Base-by-base conservation (phyloP, 2,329 filamentous ascomycete species). In the Penicillium sp. region DNA sequence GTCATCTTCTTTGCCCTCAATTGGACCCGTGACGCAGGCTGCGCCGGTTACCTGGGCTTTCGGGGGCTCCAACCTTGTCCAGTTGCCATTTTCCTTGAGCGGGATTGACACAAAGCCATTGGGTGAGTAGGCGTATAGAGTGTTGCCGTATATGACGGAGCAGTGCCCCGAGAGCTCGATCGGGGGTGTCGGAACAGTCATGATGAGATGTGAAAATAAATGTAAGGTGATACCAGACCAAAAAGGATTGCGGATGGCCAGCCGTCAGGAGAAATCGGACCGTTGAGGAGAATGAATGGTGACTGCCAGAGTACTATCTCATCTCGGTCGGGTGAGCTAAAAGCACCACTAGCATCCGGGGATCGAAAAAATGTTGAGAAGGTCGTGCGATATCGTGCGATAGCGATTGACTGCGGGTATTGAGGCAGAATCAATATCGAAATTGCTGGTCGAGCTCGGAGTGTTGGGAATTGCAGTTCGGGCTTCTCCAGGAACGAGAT, bases 41-140 rank as follows among this genome's bases (percentile, higher is more conserved):
- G 82, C 89, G 41, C 88, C 89, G 1, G 82, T 84, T 20, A 96
- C 88, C 16, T 84, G 76, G 54, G 86, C 80, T 44, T 89, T 90
- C 68, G 35, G 16, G 20, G 80, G 80, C 0, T 79, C 65, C 60
- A 94, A 70, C 59, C 78, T 68, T 57, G 81, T 76, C 92, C 92
- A 96, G 73, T 83, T 73, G 44, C 84, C 88, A 45, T 88, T 88
- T 58, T 84, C 72, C 56, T 81, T 74, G 57, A 97, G 74, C 11
- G 79, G 72, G 58, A 97, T 73, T 8, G 88, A 87, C 68, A 91
- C 83, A 63, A 97, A 92, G 25, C 84, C 88, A 42, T 82, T 74
- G 8, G 84, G 74, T 5, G 90, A 89, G 70, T 90, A 95, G 41
- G 88, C 85, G 75, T 95, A 97, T 47, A 97, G 83, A 11, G 85